Evolutionary conservation across 495 filamentous ascomycete species (phyloP).

Genomic region (Neurospora sp.): DNA sequence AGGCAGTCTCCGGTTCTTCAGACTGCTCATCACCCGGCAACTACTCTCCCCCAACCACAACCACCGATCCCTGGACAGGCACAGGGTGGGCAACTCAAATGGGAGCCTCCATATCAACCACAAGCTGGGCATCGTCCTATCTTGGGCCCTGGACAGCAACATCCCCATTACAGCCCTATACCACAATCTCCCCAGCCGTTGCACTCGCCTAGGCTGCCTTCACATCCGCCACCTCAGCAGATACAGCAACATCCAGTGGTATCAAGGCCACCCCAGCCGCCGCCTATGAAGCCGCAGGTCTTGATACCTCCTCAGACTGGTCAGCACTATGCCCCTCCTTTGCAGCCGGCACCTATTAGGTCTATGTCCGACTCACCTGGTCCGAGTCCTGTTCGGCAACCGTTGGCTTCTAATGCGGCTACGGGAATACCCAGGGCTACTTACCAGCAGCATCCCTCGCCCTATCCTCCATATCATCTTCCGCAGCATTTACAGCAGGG

Average conservation of each 20-base stretch:
- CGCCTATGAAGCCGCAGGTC: slow-evolving; percentile 17
- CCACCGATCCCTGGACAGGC: background rate
- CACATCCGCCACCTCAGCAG: slow-evolving; percentile 11
- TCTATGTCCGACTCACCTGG: slow-evolving; percentile 3
- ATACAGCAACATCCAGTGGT: slow-evolving; percentile 7
- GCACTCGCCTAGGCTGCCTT: slow-evolving; percentile 4
- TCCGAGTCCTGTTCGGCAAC: background rate
- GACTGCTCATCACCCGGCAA: slow-evolving; percentile 2
- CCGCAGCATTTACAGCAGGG: slow-evolving; percentile 6
- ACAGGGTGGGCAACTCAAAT: slow-evolving; percentile 26
- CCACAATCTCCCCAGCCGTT: slow-evolving; percentile 10
- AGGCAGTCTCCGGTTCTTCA: slow-evolving; percentile 5
- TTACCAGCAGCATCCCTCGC: slow-evolving; percentile 11
- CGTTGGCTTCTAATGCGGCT: slow-evolving; percentile 1
- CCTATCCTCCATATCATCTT: slow-evolving; percentile 6
- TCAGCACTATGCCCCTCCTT: slow-evolving; percentile 25
- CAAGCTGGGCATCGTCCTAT: slow-evolving; percentile 1
- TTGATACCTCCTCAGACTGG: slow-evolving; percentile 29
- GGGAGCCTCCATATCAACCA: slow-evolving; percentile 42
- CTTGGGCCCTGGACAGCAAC: slow-evolving; percentile 11
- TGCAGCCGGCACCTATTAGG: slow-evolving; percentile 17
- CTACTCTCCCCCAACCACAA: slow-evolving; percentile 3
- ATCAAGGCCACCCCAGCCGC: slow-evolving; percentile 19
- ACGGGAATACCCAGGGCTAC: slow-evolving; percentile 1
- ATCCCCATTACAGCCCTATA: slow-evolving; percentile 9